Evolutionary conservation across 257 asterid species (phyloP).

Genomic region (Solanum raphanifolium): DNA sequence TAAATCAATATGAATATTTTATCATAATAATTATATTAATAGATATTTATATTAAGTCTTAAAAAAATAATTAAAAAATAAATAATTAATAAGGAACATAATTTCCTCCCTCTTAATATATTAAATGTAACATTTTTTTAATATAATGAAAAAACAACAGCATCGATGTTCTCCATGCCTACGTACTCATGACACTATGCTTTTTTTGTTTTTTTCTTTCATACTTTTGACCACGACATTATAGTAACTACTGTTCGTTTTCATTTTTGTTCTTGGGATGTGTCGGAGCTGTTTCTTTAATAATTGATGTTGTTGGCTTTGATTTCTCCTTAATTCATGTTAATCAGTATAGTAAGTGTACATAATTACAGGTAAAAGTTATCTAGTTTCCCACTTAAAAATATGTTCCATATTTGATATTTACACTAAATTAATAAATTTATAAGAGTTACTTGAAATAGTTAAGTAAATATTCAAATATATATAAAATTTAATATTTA

Average conservation of each 20-base stretch:
- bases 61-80: too few species aligned
- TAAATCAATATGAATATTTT: too few species aligned
- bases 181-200: not conserved
- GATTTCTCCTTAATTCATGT: not conserved
- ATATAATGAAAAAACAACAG: not conserved
- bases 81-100: too few species aligned
- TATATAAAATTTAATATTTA: too few species aligned
- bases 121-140: too few species aligned
- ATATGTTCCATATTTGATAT: too few species aligned
- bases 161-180: not conserved
- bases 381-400: not conserved
- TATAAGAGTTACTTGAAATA: too few species aligned
- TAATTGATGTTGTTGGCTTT: not conserved
- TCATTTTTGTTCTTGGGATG: not conserved
- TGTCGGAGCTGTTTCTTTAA: not conserved
- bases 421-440: too few species aligned
- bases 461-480: too few species aligned
- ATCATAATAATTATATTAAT: too few species aligned
- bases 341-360: not conserved
- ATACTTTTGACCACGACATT: not conserved
- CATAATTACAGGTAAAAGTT: not conserved
- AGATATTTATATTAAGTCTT: too few species aligned
- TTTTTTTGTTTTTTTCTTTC: not conserved
- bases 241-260: not conserved
- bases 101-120: not conserved